Percentiles rank a stretch among this genome's conserved stretches.
phyloP scores from a whole-genome alignment of 352 stramenopile genomes.

The Albugo candida region DNA sequence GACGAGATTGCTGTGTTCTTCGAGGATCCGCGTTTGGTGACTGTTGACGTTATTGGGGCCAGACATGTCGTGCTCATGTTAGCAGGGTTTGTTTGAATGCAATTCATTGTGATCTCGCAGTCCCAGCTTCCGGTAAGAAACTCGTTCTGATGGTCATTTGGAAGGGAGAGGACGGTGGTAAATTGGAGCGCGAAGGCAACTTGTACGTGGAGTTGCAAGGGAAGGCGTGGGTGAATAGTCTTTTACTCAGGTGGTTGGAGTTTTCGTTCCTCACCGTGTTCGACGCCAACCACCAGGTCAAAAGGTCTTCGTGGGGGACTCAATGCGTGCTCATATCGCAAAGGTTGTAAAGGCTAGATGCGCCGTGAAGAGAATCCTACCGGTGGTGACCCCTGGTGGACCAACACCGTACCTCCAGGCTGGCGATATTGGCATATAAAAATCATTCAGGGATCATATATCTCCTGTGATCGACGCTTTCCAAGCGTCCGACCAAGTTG shows the following conservation, averaged over 20 bases:
- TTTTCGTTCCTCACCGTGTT: slow-evolving; percentile 2
- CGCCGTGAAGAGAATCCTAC: not conserved
- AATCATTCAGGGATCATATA: slow-evolving; percentile 5
- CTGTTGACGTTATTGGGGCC: not conserved
- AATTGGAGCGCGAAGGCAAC: slow-evolving; percentile 1
- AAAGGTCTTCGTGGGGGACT: slow-evolving; percentile 6
- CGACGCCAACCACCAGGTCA: too few species aligned
- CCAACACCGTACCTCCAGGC: slow-evolving; percentile 5
- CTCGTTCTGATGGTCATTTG: slow-evolving; percentile 1
- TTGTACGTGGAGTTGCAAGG: slow-evolving; percentile 6
- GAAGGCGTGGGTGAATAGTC: slow-evolving; percentile 4
- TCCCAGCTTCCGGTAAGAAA: not conserved
- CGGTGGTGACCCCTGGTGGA: slow-evolving; percentile 1
- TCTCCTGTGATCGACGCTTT: slow-evolving; percentile 7
- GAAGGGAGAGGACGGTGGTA: slow-evolving; percentile 5
- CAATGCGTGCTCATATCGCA: slow-evolving; percentile 9
- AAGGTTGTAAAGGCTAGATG: slow-evolving; percentile 9
- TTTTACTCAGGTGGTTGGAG: slow-evolving; percentile 3
- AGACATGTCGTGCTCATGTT: not conserved
- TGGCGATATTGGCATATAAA: slow-evolving; percentile 2
- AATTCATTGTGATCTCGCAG: not conserved
- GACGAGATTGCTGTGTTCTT: not conserved
- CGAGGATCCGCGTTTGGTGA: not conserved
- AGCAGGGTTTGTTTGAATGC: not conserved
- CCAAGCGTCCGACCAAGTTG: slow-evolving; percentile 5